Base-by-base conservation (phyloP, 805 yeast species). In the Wickerhamomyces chambardii region DNA sequence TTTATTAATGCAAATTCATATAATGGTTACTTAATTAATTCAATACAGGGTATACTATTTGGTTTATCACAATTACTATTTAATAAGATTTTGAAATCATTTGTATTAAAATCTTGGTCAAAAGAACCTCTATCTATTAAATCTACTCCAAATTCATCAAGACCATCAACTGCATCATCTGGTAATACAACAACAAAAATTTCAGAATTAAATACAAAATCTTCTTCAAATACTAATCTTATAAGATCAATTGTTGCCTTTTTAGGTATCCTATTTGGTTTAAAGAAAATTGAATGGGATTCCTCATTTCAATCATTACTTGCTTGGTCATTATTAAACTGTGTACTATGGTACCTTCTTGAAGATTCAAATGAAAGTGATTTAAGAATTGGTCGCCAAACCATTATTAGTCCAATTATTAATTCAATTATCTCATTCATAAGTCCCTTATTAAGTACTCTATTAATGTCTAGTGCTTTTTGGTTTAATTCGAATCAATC, bases 241-340 rank as follows among this genome's bases (percentile, higher is more conserved):
- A 44, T 66, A 3, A 56, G 70, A 45, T 50, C 76, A 16, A 55
- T 64, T 31, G 71, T 80, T 37, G 80, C 85, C 3, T 68, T 81
- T 46, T 58, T 82, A 30, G 94, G 94, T 3, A 70, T 83, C 26
- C 68, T 78, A 5, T 82, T 76, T 48, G 86, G 85, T 17, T 68
- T 83, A 25, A 68, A 84, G 45, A 76, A 73, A 43, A 63, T 78
- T 28, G 80, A 78, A 46, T 82, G 90, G 90, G 58, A 67, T 33
- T 70, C 81, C 0, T 67, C 77, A 15, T 56, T 75, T 30, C 87
- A 83, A 47, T 79, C 82, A 11, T 67, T 81, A 4, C 57, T 72
- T 30, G 65, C 78, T 4, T 80, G 85, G 81, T 61, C 75, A 11
- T 54, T 75, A 17, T 58, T 79, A 36, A 78, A 78, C 54, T 24